Evolutionary conservation across 495 filamentous ascomycete species (phyloP).

Genomic region (Copromyces sp.): DNA sequence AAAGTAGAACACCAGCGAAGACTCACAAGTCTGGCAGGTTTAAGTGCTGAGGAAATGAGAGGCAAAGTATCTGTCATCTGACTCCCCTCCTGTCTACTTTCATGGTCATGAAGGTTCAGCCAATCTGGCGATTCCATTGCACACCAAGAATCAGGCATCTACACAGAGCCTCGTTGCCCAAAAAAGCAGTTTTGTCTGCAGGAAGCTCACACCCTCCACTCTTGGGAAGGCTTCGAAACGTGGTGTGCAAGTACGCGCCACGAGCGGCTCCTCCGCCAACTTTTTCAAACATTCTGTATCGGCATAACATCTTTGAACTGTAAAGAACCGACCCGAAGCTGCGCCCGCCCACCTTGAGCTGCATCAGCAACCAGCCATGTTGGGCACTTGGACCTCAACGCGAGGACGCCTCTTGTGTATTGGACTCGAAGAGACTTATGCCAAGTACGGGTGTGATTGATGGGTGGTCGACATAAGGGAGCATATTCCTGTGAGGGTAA

Average conservation of each 20-base stretch:
- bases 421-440: background rate
- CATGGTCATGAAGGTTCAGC: background rate
- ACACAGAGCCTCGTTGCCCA: background rate
- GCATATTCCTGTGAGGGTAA: background rate
- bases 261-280: background rate
- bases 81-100: background rate
- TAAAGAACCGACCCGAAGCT: no score
- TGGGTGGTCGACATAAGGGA: background rate
- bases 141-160: background rate
- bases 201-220: background rate
- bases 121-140: background rate
- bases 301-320: no score
- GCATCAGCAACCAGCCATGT: background rate
- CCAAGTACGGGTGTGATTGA: background rate
- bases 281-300: no score
- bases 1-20: background rate
- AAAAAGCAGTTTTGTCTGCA: background rate
- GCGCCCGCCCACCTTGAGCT: no score
- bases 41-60: background rate
- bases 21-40: background rate
- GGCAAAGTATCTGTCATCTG: background rate
- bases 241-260: background rate
- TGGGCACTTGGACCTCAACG: background rate
- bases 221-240: background rate
- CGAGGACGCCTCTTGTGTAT: background rate